These are phyloP conservation scores for Ensete ventricosum DNA, from an alignment of 176 grass and related monocot genomes.

Conservation along the genomic window DNA sequence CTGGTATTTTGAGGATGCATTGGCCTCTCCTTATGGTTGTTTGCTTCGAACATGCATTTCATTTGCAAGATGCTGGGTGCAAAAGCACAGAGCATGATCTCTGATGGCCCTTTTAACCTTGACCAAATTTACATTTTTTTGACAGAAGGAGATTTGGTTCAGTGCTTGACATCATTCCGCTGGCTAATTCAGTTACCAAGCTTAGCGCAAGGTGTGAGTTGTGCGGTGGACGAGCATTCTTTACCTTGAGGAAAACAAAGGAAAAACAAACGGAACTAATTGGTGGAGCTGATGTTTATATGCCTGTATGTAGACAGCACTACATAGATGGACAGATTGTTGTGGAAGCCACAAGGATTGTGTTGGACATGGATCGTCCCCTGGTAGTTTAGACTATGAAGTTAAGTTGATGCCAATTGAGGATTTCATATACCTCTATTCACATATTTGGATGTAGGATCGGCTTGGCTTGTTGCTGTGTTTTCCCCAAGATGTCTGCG, in stretches of 20 bases:
- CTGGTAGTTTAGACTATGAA: constrained; percentile 23
- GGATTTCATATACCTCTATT: not conserved
- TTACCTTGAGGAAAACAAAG: constrained; percentile 79
- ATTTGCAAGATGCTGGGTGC: not conserved
- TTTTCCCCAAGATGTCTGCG: not conserved
- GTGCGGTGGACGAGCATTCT: constrained; percentile 55
- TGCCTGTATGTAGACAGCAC: constrained; percentile 93
- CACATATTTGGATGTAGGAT: not conserved
- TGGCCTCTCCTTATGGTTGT: too few species aligned
- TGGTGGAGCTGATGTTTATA: constrained; percentile 86
- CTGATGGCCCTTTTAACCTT: not conserved
- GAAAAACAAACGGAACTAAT: constrained; percentile 83
- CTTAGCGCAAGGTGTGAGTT: constrained; percentile 73
- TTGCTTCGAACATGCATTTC: not conserved
- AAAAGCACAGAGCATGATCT: not conserved
- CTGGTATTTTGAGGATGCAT: not conserved
- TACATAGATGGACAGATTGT: constrained; percentile 72
- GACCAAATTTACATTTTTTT: constrained; percentile 1
- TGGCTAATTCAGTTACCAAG: constrained; percentile 83
- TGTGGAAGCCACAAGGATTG: constrained; percentile 62
- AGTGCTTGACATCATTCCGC: constrained; percentile 78
- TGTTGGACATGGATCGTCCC: constrained; percentile 55
- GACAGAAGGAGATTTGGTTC: constrained; percentile 80
- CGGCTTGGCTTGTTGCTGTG: not conserved
- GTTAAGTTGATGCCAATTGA: constrained; percentile 22